Base-by-base conservation (phyloP, 495 filamentous ascomycete genomes). In the Neurospora sp. region DNA sequence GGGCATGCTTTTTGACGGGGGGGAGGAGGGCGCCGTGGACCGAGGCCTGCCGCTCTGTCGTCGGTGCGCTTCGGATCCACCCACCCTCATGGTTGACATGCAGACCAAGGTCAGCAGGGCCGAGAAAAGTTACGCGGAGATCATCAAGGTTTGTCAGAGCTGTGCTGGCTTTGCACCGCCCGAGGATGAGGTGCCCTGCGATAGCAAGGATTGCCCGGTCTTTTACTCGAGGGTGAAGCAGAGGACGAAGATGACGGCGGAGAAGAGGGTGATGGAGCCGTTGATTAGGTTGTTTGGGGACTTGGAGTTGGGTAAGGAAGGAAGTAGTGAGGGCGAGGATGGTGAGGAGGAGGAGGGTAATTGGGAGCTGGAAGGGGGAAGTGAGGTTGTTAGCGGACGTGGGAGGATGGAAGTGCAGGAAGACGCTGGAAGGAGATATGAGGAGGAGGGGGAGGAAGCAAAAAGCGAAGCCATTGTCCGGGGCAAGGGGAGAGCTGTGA, bases 121-220 rank as follows among this genome's bases (percentile, higher is more conserved):
- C 40, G 91, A 97, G 81, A 87, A 86, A 77, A 88, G 86, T 70
- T 86, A 88, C 22, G 78, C 81, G 71, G 89, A 94, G 76, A 81
- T 97, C n/a, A 83, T 91, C 41, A 86, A 84, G 72, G 84, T 97
- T 70, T 99, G 96, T 81, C 90, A 91, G 75, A 93, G 90, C 76
- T 99, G 96, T 76, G 89, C 91, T 39, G 89, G 89, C 9, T 78
- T 93, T 48, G 81, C 92, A 18, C 91, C 88, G 75, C 83, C 88
- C 5, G 94, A 97, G 61, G 88, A 37, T 37, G 35, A 92, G 40
- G 90, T 97, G 42, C 87, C 80, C 42, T 99, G 96, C 79, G 93
- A 97, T 77, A 97, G 92, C 75, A 87, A 90, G 80, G 96, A 97
- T 81, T 99, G 96, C 79, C 92, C 94, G 0, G 92, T 97, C 3